Conservation (phyloP, 805 yeast genomes). For the Nakazawaea peltata region DNA sequence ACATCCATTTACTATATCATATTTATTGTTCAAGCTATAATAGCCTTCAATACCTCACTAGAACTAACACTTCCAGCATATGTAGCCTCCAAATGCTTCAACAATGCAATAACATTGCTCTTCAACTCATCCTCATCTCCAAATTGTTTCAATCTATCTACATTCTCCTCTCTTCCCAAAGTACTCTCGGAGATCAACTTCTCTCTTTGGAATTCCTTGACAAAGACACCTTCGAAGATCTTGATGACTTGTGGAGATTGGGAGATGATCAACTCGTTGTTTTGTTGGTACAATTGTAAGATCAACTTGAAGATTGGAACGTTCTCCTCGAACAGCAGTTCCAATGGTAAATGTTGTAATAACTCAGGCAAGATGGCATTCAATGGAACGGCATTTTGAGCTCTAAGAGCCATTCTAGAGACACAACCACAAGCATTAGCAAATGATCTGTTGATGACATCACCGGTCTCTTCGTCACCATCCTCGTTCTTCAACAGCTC, state of each 20-base stretch:
- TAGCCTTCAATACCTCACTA: slow-evolving; percentile 36
- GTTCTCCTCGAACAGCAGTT: slow-evolving; percentile 87
- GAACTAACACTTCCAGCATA: slow-evolving; percentile 56
- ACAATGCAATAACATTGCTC: slow-evolving; percentile 55
- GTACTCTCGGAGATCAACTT: slow-evolving; percentile 67
- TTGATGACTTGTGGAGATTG: slow-evolving; percentile 58
- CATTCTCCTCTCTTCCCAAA: slow-evolving; percentile 77
- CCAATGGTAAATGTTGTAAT: slow-evolving; percentile 74
- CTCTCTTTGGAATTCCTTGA: slow-evolving; percentile 67
- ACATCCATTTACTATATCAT: too few relatives aligned
- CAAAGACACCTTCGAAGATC: slow-evolving; percentile 61
- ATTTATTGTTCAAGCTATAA: slow-evolving; percentile 21
- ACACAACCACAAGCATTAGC: slow-evolving; percentile 98
- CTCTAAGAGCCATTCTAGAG: slow-evolving; percentile 77
- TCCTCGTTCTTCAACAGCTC: slow-evolving; percentile 51
- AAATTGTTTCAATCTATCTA: slow-evolving; percentile 74
- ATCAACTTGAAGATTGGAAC: slow-evolving; percentile 80
- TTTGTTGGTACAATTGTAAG: slow-evolving; percentile 59
- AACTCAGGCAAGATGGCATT: slow-evolving; percentile 69
- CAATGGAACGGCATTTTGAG: slow-evolving; percentile 67
- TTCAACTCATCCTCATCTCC: slow-evolving; percentile 54
- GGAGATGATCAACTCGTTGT: slow-evolving; percentile 44
- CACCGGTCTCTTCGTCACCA: slow-evolving; percentile 72
- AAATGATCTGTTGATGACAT: slow-evolving; percentile 70
- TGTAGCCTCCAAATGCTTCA: slow-evolving; percentile 63